Evolutionary conservation across 495 filamentous ascomycete genomes (phyloP).

Genomic region (Penicillium nucicola): DNA sequence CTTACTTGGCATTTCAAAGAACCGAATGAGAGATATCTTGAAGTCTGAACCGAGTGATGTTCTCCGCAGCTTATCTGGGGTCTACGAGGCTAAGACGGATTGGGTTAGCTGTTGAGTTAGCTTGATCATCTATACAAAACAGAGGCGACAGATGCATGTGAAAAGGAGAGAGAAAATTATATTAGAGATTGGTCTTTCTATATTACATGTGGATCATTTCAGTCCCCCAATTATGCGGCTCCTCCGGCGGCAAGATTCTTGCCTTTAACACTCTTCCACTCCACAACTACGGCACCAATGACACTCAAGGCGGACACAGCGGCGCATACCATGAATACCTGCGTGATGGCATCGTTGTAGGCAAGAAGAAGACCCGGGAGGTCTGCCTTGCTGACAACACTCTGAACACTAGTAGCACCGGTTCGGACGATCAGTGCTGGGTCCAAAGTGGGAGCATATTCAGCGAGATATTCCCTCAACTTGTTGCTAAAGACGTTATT

Average conservation of each 20-base stretch:
- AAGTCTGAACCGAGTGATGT: conserved; percentile 2
- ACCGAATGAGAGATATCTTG: neutral
- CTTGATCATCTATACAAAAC: neutral
- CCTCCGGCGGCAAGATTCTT: neutral
- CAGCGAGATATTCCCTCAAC: conserved; percentile 44
- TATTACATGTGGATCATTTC: neutral
- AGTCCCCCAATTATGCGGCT: neutral
- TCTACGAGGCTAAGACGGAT: conserved; percentile 1
- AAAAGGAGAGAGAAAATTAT: too few relatives aligned
- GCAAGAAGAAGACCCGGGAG: neutral
- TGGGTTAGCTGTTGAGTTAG: conserved; percentile 4
- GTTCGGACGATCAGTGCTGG: conserved; percentile 46
- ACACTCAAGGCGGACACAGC: conserved; percentile 23
- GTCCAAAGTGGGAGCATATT: conserved; percentile 41
- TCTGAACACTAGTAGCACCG: conserved; percentile 38
- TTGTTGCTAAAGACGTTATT: conserved; percentile 62
- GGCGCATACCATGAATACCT: conserved; percentile 26
- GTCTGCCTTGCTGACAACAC: neutral
- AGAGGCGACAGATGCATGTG: neutral
- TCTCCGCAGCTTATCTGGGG: conserved; percentile 10
- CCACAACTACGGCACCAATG: conserved; percentile 36
- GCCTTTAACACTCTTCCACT: conserved; percentile 51
- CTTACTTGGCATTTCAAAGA: conserved; percentile 4
- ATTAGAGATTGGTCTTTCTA: neutral
- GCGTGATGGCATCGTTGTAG: conserved; percentile 11